phyloP scores from a whole-genome alignment of 352 stramenopile species.

The Sclerospora graminicola region DNA sequence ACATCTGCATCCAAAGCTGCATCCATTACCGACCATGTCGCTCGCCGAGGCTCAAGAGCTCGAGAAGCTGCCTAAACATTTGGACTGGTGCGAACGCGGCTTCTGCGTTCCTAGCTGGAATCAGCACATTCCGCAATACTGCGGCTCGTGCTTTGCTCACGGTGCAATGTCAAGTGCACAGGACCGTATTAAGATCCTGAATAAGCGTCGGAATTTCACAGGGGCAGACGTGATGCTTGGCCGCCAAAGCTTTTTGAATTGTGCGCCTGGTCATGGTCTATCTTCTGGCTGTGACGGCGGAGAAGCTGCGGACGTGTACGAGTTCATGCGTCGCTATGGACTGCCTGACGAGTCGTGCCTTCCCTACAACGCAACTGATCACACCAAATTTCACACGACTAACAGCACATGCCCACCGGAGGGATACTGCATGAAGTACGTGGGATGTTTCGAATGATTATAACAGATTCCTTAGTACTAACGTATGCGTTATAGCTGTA shows the following conservation, averaged over 20 bases:
- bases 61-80: constrained; percentile 40
- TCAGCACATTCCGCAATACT: constrained; percentile 82
- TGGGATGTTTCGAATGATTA: background rate
- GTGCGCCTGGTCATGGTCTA: constrained; percentile 55
- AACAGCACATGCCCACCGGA: constrained; percentile 66
- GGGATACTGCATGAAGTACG: constrained; percentile 82
- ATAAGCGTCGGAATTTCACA: constrained; percentile 44
- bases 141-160: constrained; percentile 78
- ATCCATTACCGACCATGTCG: constrained; percentile 29
- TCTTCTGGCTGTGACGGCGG: constrained; percentile 58
- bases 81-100: constrained; percentile 86
- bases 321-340: constrained; percentile 69
- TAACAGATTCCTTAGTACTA: background rate
- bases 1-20: constrained; percentile 47
- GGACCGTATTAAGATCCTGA: constrained; percentile 79
- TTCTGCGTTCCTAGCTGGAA: constrained; percentile 80
- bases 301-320: constrained; percentile 65
- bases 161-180: constrained; percentile 62
- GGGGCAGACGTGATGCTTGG: constrained; percentile 70
- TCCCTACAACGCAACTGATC: constrained; percentile 75
- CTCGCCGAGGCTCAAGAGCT: constrained; percentile 29
- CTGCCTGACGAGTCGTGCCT: constrained; percentile 72
- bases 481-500: constrained; percentile 32
- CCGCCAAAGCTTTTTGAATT: constrained; percentile 77
- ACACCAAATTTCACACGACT: constrained; percentile 53